Evolutionary conservation across 352 stramenopile species (phyloP).

Genomic region (Phytophthora pistaciae): DNA sequence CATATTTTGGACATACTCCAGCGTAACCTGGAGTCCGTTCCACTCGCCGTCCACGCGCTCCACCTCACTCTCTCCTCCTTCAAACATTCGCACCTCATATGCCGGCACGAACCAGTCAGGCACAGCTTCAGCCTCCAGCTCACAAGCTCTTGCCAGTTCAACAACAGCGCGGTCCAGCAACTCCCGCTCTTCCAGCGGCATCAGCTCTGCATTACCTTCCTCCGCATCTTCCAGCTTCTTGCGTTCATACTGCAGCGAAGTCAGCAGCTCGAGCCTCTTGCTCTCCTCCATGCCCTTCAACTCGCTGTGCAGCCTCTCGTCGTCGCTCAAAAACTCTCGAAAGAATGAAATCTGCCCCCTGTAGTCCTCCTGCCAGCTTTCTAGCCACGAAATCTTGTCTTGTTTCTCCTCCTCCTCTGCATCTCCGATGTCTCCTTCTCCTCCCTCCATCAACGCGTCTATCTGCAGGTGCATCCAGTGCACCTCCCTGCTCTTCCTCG

Average conservation of each 20-base stretch:
- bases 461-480: constrained; percentile 41
- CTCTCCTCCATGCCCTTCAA: background rate
- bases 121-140: background rate
- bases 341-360: constrained; percentile 27
- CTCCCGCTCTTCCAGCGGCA: constrained; percentile 17
- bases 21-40: constrained; percentile 30
- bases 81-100: constrained; percentile 22
- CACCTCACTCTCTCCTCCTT: background rate
- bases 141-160: constrained; percentile 1
- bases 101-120: constrained; percentile 42
- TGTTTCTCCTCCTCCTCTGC: background rate
- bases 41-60: constrained; percentile 20
- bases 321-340: constrained; percentile 1
- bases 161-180: constrained; percentile 21
- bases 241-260: constrained; percentile 25
- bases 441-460: constrained; percentile 21
- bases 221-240: constrained; percentile 12
- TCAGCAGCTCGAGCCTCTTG: constrained; percentile 23
- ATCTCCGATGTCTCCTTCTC: background rate
- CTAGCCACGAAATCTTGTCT: constrained; percentile 14
- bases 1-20: constrained; percentile 4
- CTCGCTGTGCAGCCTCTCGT: background rate
- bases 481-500: constrained; percentile 19
- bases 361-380: constrained; percentile 30
- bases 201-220: constrained; percentile 1